Evolutionary conservation across 345 rosid genomes (phyloP).

Genomic region (Hibiscus syriacus): DNA sequence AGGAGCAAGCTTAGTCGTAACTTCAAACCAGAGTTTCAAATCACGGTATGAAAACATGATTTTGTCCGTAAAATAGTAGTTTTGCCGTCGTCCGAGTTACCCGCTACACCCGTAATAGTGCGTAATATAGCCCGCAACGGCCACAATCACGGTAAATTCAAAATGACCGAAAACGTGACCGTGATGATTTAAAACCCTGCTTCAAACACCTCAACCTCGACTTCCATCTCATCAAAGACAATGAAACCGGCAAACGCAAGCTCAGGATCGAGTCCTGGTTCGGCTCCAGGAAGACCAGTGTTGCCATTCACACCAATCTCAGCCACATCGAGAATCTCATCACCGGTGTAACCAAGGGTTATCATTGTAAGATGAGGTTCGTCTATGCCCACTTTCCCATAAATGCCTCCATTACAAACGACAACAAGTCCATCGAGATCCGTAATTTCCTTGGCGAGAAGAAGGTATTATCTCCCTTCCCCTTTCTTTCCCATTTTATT

Average conservation of each 20-base stretch:
- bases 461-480: slow-evolving; percentile 22
- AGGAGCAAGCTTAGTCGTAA: too few species aligned
- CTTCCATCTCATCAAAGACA: too few species aligned
- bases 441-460: slow-evolving; percentile 61
- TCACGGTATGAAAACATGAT: too few species aligned
- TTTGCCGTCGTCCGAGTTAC: too few species aligned
- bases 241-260: background rate
- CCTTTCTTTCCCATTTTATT: background rate
- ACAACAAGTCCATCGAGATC: slow-evolving; percentile 55
- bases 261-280: background rate
- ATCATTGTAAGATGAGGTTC: background rate
- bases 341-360: background rate
- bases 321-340: background rate
- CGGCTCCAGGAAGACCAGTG: background rate
- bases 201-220: too few species aligned
- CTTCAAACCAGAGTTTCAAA: too few species aligned
- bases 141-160: too few species aligned
- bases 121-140: too few species aligned
- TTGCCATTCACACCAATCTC: background rate
- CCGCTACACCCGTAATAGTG: too few species aligned
- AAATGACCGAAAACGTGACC: too few species aligned
- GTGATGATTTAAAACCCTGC: too few species aligned
- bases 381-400: slow-evolving; percentile 63
- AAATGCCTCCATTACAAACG: slow-evolving; percentile 53
- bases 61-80: too few species aligned